Evolutionary conservation across 352 stramenopile genomes (phyloP), one percentile per base, ranked within the genome.

Genomic region (Lagenidium sp.): DNA sequence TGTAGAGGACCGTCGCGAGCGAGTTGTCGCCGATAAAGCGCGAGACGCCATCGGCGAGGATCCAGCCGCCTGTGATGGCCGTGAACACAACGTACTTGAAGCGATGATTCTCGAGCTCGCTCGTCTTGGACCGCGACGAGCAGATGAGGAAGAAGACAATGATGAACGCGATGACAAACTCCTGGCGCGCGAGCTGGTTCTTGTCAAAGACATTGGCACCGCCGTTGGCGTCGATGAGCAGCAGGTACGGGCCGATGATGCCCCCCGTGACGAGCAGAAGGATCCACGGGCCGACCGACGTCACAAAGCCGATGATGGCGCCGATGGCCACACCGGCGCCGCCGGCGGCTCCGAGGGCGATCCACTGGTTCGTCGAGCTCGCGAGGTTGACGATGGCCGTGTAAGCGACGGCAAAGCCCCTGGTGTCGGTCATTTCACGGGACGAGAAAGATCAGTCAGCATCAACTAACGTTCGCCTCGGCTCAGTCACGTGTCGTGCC

Each of bases 61-160:
- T 54, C 82, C 82, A 94, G 29, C 79, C 79, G 38, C 82, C 82
- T 0, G 68, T 69, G 20, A 87, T 50, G 5, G 68, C 55, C 23
- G 76, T 77, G 36, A 94, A 84, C n/a, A 90, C 5, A 2, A 91
- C 66, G 48, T 94, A 94, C 63, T 94, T 94, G 68, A 94, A 85
- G 13, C 82, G 79, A 62, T 94, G 82, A 66, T 87, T 91, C 57
- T 94, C 82, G 19, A 90, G 57, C 36, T 94, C 82, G 7, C 57
- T 60, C 4, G 74, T 83, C 70, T 94, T 94, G 50, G 76, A 90
- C 21, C 47, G 49, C 1, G 76, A 89, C 35, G 60, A 65, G 41
- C 75, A 91, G n/a, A 94, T 60, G 25, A 94, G 64, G 52, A 89
- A 57, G 43, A 89, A 94, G 50, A 94, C 85, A 42, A 94, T 82